Percentiles rank a stretch among this genome's conserved stretches.
Evolutionary conservation across 176 grass and related monocot genomes (phyloP).

Genomic region (Alopecurus myosuroides): DNA sequence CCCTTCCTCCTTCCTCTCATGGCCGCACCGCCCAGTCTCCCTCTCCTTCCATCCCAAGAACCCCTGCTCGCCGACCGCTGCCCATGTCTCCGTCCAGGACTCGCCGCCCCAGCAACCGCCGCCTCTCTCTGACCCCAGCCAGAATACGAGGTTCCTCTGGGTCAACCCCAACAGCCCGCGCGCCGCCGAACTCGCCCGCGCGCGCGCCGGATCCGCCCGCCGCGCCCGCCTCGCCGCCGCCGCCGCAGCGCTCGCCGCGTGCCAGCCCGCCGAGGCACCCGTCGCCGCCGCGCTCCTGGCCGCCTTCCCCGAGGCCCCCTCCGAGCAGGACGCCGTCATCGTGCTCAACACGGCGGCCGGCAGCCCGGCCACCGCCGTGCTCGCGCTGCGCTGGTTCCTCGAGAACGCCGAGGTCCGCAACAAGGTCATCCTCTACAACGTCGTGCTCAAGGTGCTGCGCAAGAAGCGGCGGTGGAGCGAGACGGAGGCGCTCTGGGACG

Average conservation of each 20-base stretch:
- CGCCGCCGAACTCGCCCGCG: constrained; percentile 34
- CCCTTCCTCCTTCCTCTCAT: constrained; percentile 37
- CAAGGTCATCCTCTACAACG: constrained; percentile 83
- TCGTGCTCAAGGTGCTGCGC: constrained; percentile 68
- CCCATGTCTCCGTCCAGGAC: constrained; percentile 57
- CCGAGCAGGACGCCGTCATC: constrained; percentile 82
- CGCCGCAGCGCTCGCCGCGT: constrained; percentile 46
- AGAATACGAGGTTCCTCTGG: constrained; percentile 54
- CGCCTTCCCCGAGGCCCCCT: constrained; percentile 34
- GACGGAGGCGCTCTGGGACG: constrained; percentile 62
- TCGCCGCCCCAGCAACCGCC: constrained; percentile 19
- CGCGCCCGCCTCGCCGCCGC: constrained; percentile 45
- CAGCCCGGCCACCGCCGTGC: constrained; percentile 36
- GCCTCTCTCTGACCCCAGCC: constrained; percentile 12
- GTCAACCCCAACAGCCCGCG: constrained; percentile 86
- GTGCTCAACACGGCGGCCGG: constrained; percentile 55
- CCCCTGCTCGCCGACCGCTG: constrained; percentile 1
- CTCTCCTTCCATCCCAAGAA: constrained; percentile 30
- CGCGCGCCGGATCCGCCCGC: constrained; percentile 33
- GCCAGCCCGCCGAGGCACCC: constrained; percentile 26
- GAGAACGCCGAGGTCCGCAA: constrained; percentile 40
- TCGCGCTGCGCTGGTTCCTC: constrained; percentile 80
- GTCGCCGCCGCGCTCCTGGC: constrained; percentile 45
- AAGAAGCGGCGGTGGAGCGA: constrained; percentile 61
- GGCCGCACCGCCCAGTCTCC: constrained; percentile 37